Conservation (phyloP, 768 basidiomycete genomes). For the Tulasnella sp. region DNA sequence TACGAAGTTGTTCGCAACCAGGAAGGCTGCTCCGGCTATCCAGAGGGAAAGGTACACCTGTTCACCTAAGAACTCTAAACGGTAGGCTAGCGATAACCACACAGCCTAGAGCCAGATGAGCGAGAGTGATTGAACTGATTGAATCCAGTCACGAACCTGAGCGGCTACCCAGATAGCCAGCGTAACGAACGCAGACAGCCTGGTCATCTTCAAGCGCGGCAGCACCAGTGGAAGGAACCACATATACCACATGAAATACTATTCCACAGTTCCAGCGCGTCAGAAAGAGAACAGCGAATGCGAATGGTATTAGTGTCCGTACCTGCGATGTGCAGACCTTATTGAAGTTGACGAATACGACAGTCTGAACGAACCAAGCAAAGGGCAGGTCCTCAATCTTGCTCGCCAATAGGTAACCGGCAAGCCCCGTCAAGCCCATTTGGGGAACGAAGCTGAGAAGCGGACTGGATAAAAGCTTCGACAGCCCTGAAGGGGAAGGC, state of each 20-base stretch:
- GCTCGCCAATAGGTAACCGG: conserved; percentile 65
- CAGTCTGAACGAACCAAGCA: conserved; percentile 88
- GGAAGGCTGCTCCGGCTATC: conserved; percentile 66
- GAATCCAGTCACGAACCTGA: conserved; percentile 33
- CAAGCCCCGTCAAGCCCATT: conserved; percentile 57
- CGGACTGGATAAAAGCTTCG: conserved; percentile 45
- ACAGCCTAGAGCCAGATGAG: conserved; percentile 42
- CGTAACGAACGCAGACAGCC: conserved; percentile 36
- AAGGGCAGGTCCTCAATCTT: conserved; percentile 57
- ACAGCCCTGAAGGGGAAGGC: conserved; percentile 29
- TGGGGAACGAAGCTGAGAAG: conserved; percentile 81
- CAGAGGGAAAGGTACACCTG: conserved; percentile 70
- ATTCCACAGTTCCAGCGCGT: conserved; percentile 18
- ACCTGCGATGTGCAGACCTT: conserved; percentile 98
- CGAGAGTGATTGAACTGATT: background rate
- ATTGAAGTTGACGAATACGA: conserved; percentile 89
- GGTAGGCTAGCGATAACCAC: conserved; percentile 89
- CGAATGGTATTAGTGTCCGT: conserved; percentile 23
- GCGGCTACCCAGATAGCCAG: conserved; percentile 60
- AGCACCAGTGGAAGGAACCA: conserved; percentile 78
- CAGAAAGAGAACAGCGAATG: background rate
- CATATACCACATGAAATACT: conserved; percentile 98
- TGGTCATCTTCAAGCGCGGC: conserved; percentile 52
- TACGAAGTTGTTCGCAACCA: conserved; percentile 73
- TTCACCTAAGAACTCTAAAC: conserved; percentile 77